Conservation (phyloP, 352 stramenopile species). For the Pythium brachiatum region DNA sequence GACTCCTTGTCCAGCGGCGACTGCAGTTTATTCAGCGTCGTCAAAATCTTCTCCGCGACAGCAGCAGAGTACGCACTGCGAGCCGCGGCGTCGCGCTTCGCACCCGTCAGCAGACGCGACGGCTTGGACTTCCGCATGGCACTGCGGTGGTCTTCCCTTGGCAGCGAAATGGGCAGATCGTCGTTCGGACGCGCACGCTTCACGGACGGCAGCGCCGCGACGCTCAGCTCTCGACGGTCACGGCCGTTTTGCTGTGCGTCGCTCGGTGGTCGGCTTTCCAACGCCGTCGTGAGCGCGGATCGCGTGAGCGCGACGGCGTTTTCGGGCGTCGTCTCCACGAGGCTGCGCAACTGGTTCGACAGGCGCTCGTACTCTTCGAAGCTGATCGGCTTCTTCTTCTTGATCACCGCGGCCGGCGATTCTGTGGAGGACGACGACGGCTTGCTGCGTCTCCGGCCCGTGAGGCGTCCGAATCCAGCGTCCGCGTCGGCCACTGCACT, state of each 20-base stretch:
- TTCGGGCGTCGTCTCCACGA: constrained; percentile 65
- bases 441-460: constrained; percentile 25
- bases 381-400: constrained; percentile 75
- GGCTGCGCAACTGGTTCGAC: constrained; percentile 54
- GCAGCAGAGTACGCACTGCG: constrained; percentile 73
- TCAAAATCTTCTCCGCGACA: constrained; percentile 76
- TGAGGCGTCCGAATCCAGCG: constrained; percentile 15
- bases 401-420: constrained; percentile 58
- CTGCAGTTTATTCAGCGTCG: constrained; percentile 80
- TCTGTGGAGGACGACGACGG: constrained; percentile 22
- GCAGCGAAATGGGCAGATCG: constrained; percentile 27
- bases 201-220: constrained; percentile 30
- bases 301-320: constrained; percentile 57
- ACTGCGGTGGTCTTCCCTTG: constrained; percentile 41
- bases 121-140: constrained; percentile 54
- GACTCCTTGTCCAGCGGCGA: constrained; percentile 69
- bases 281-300: constrained; percentile 39
- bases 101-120: constrained; percentile 71
- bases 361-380: constrained; percentile 75
- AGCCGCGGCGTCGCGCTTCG: constrained; percentile 49
- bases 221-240: constrained; percentile 23
- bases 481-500: constrained; percentile 6
- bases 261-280: constrained; percentile 13
- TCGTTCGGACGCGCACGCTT: constrained; percentile 47
- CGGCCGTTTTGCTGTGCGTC: constrained; percentile 14